A percentile compares a stretch with the other conserved stretches of the same genome.
These are phyloP conservation scores for Crithidia fasciculata DNA, from an alignment of 208 protist species.

Conservation along the genomic window DNA sequence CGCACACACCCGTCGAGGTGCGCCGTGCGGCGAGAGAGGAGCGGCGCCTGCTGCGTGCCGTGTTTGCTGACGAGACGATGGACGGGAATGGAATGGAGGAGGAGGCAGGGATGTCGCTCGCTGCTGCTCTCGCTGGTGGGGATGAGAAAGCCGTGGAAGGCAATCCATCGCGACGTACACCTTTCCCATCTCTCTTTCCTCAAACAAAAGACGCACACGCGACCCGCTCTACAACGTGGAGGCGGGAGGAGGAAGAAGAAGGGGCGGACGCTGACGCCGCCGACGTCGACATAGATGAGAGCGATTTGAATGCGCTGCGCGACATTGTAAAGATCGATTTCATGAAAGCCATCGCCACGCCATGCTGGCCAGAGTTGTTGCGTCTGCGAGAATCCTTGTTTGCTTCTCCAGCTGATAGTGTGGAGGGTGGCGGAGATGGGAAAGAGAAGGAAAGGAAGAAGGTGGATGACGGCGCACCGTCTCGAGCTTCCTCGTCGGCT, in stretches of 20 bases:
- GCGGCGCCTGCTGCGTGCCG: constrained; percentile 9
- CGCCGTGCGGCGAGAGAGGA: constrained; percentile 27
- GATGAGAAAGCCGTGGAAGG: too few relatives aligned
- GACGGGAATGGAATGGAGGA: not conserved
- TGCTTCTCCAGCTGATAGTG: not conserved
- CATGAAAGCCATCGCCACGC: constrained; percentile 24
- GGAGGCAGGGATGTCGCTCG: not conserved
- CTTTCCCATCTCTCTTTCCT: too few relatives aligned
- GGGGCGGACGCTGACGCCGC: not conserved
- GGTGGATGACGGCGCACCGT: not conserved
- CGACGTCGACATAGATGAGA: not conserved
- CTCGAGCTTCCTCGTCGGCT: too few relatives aligned
- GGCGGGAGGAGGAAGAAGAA: not conserved
- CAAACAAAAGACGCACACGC: not conserved
- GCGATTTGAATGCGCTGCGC: not conserved
- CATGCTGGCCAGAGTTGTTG: constrained; percentile 27
- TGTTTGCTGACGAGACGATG: constrained; percentile 3
- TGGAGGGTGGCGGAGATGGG: too few relatives aligned
- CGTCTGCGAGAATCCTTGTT: constrained; percentile 27
- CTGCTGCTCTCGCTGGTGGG: not conserved
- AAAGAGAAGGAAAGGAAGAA: too few relatives aligned
- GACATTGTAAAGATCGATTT: constrained; percentile 18
- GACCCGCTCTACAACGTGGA: too few relatives aligned
- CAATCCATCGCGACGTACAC: too few relatives aligned
- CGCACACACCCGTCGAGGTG: not conserved